Base-by-base conservation (phyloP, 257 asterid species). In the Solanum chiquidenum region DNA sequence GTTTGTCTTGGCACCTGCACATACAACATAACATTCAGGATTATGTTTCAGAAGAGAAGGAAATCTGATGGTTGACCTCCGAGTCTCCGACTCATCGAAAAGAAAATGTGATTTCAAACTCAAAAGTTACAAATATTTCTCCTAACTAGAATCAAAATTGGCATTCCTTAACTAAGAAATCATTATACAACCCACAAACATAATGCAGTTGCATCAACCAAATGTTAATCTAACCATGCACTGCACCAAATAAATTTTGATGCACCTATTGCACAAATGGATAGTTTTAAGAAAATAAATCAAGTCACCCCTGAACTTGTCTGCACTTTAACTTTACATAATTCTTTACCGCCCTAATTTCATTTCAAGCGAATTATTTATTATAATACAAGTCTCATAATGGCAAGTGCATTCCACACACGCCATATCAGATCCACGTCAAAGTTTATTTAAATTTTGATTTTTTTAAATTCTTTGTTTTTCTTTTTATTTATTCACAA, bases 1-100 rank as follows among this genome's bases (percentile, higher is more conserved):
- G 91, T 34, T 31, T 86, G 93, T 5, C 91, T 89, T 8, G 86
- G 92, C 83, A 87, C 90, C 97, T 94, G 88, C 88, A 80, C 82
- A 29, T 42, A 35, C 42, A 84, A 83, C 83, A 37, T 35, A 13
- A 5, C 25, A 80, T 49, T 49, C 25, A 1, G 44, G 69, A 29
- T 80, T 31, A 46, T 20, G 16, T 80, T 25, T 79, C 23, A 46
- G 25, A 77, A 77, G 60, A 77, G 25, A 27, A 44, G 85, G 66
- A 44, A 25, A 44, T 27, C 62, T 77, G 84, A 14, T 42, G 60
- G 64, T 77, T 77, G 14, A 55, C 25, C 64, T 55, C n/a, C 5
- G 21, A 80, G 4, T 46, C 64, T 55, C n/a, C 5, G 21, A 80
- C 6, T 46, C 68, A 5, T 52, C 10, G 64, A 69, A 40, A 80